phyloP scores from a whole-genome alignment of 139 green algal species.

The Zygnema circumcarinatum region DNA sequence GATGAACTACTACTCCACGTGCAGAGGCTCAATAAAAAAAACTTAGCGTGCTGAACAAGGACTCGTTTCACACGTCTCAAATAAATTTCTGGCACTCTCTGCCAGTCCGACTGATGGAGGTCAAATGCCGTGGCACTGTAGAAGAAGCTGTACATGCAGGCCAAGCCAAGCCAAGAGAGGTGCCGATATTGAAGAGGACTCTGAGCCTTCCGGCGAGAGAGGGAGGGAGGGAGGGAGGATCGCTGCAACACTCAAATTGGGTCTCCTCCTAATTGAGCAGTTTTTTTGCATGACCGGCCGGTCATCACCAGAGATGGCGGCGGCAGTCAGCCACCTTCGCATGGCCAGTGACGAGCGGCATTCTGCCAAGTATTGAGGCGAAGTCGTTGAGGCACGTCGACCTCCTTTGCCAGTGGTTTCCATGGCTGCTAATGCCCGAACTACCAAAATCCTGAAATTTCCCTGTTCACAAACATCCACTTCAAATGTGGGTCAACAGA shows the following conservation, averaged over 20 bases:
- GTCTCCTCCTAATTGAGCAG: neutral
- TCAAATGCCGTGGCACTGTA: too few species aligned
- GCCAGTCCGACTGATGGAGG: too few species aligned
- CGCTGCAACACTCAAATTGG: neutral
- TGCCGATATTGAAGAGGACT: neutral
- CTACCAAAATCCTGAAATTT: slow-evolving; percentile 4
- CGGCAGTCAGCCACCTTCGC: slow-evolving; percentile 33
- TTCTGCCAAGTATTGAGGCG: slow-evolving; percentile 4
- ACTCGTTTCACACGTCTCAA: too few species aligned
- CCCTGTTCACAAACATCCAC: neutral
- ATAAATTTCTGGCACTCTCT: too few species aligned
- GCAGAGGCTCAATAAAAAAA: too few species aligned
- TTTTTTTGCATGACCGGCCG: neutral
- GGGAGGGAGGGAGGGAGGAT: neutral
- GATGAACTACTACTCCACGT: too few species aligned
- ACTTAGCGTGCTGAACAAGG: too few species aligned
- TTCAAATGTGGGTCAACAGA: neutral
- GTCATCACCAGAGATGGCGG: neutral
- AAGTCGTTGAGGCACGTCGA: slow-evolving; percentile 40
- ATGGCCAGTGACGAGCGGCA: slow-evolving; percentile 36
- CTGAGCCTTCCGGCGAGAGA: slow-evolving; percentile 8
- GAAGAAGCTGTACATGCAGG: too few species aligned
- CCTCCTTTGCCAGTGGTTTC: neutral
- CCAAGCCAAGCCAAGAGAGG: too few species aligned
- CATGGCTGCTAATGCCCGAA: slow-evolving; percentile 28